Evolutionary conservation across 768 basidiomycete species (phyloP).

Genomic region (Leccinum rimulosum): DNA sequence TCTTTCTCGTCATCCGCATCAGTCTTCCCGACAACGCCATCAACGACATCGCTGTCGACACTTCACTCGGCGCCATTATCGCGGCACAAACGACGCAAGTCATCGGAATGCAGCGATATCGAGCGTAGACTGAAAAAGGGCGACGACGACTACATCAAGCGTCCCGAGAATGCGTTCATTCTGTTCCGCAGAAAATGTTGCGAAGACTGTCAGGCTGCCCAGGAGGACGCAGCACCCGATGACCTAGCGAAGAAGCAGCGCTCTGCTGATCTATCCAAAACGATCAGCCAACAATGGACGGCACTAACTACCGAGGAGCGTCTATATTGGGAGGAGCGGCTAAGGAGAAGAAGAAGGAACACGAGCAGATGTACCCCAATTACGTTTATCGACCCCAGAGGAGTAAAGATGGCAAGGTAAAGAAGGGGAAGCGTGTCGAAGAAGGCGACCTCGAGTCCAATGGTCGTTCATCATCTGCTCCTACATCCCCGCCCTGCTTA

Average conservation of each 20-base stretch:
- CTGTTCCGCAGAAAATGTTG: too few relatives aligned
- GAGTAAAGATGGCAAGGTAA: conserved; percentile 44
- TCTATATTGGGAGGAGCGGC: conserved; percentile 71
- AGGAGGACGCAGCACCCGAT: conserved; percentile 41
- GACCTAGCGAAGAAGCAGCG: conserved; percentile 66
- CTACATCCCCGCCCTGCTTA: conserved; percentile 53
- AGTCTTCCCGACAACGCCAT: too few relatives aligned
- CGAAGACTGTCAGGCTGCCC: too few relatives aligned
- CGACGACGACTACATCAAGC: too few relatives aligned
- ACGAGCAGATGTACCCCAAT: conserved; percentile 69
- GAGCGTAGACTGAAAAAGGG: too few relatives aligned
- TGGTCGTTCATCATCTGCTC: conserved; percentile 51
- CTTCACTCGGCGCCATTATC: too few relatives aligned
- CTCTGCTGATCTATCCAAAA: conserved; percentile 76
- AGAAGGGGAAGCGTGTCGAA: conserved; percentile 41
- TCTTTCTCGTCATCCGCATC: too few relatives aligned
- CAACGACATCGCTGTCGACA: too few relatives aligned
- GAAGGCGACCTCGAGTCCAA: conserved; percentile 47
- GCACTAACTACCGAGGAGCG: conserved; percentile 61
- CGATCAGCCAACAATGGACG: conserved; percentile 82
- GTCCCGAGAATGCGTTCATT: too few relatives aligned
- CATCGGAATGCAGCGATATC: too few relatives aligned
- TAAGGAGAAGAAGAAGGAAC: conserved; percentile 78
- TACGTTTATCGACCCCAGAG: conserved; percentile 83
- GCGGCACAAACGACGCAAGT: too few relatives aligned